A percentile compares a stretch with the other conserved stretches of the same genome.
Conservation (phyloP, 805 yeast species). For the Sporopachydermia lactativora region DNA sequence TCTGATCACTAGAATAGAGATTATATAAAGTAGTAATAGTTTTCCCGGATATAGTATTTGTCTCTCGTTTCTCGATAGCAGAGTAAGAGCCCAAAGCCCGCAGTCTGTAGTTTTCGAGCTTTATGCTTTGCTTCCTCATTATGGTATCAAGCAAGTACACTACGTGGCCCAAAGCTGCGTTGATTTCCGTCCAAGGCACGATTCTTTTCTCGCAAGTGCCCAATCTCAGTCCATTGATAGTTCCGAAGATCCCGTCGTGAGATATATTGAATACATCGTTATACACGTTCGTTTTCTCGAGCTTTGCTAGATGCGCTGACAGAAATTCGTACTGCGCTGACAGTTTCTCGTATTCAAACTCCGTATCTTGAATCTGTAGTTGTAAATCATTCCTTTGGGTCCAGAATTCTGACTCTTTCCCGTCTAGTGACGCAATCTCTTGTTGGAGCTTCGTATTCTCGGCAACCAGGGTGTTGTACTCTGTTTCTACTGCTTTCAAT, state of each 20-base stretch:
- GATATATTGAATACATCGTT: slow-evolving; percentile 75
- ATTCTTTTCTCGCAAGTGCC: slow-evolving; percentile 47
- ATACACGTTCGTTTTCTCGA: slow-evolving; percentile 69
- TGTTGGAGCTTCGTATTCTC: slow-evolving; percentile 18
- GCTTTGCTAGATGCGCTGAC: slow-evolving; percentile 48
- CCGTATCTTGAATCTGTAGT: slow-evolving; percentile 33
- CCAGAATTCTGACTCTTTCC: slow-evolving; percentile 33
- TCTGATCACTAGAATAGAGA: slow-evolving; percentile 55
- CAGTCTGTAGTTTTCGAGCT: slow-evolving; percentile 44
- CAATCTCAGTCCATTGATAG: slow-evolving; percentile 74
- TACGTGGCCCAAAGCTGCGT: slow-evolving; percentile 83
- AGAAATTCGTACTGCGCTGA: slow-evolving; percentile 50
- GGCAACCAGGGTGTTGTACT: neutral
- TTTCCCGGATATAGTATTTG: slow-evolving; percentile 23
- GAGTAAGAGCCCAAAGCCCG: slow-evolving; percentile 81
- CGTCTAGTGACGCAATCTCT: slow-evolving; percentile 17
- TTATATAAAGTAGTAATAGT: slow-evolving; percentile 31
- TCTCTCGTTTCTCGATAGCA: slow-evolving; percentile 43
- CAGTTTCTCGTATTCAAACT: slow-evolving; percentile 45
- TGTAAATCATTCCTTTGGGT: slow-evolving; percentile 40
- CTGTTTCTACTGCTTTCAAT: slow-evolving; percentile 19
- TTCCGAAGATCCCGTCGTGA: slow-evolving; percentile 72
- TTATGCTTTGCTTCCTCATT: slow-evolving; percentile 37
- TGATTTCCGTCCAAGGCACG: slow-evolving; percentile 79
- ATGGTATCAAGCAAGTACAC: slow-evolving; percentile 56